Conservation (phyloP, 805 yeast species). For the Ogataea pilisensis region DNA sequence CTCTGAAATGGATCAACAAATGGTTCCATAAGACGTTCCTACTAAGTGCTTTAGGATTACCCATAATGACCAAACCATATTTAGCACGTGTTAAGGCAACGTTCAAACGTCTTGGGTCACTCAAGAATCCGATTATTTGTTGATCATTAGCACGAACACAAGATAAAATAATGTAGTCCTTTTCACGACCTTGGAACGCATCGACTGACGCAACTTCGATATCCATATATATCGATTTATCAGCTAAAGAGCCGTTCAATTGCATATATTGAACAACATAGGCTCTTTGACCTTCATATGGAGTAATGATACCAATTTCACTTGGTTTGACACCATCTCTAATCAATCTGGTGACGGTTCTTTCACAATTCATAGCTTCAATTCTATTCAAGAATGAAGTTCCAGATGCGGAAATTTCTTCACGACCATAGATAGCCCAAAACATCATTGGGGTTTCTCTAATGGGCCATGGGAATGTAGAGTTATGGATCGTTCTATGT, state of each 20-base stretch:
- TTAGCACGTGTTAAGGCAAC: slow-evolving; percentile 88
- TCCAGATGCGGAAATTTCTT: slow-evolving; percentile 80
- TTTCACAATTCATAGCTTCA: slow-evolving; percentile 87
- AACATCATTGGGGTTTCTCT: slow-evolving; percentile 88
- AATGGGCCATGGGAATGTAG: slow-evolving; percentile 90
- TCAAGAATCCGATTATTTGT: slow-evolving; percentile 75
- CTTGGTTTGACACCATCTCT: slow-evolving; percentile 72
- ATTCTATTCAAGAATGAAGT: slow-evolving; percentile 78
- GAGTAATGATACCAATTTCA: slow-evolving; percentile 90
- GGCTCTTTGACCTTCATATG: slow-evolving; percentile 91
- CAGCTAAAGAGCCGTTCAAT: slow-evolving; percentile 58
- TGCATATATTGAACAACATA: slow-evolving; percentile 76
- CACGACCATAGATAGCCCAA: slow-evolving; percentile 86
- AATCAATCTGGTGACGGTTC: slow-evolving; percentile 66
- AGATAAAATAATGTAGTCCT: slow-evolving; percentile 47
- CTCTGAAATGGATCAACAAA: slow-evolving; percentile 72
- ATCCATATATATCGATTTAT: slow-evolving; percentile 57
- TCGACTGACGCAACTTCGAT: slow-evolving; percentile 85
- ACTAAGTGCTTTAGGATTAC: slow-evolving; percentile 77
- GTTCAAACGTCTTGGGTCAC: slow-evolving; percentile 81
- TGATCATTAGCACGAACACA: slow-evolving; percentile 65
- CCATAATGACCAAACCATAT: slow-evolving; percentile 75
- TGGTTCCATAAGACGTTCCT: slow-evolving; percentile 75
- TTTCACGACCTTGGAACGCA: slow-evolving; percentile 59
- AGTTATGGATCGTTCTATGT: slow-evolving; percentile 52